Evolutionary conservation across 257 asterid species (phyloP).

Genomic region (Solanum microdontum): DNA sequence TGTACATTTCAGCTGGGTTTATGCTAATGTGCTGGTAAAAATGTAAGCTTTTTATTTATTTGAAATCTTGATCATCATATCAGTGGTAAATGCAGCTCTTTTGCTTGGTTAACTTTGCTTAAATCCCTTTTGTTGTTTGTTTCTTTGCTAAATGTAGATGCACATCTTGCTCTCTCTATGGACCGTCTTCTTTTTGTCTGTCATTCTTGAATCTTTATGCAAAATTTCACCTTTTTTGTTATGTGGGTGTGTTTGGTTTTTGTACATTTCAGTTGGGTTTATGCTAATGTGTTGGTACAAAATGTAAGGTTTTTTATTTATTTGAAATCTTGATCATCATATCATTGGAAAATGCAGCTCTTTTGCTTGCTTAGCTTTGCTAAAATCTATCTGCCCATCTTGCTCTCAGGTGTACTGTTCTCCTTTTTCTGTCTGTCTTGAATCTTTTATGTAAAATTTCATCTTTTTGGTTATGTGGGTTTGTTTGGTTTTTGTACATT

Average conservation of each 20-base stretch:
- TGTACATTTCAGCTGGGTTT: background rate
- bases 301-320: background rate
- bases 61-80: background rate
- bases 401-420: background rate
- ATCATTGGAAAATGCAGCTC: background rate
- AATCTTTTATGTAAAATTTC: background rate
- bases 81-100: background rate
- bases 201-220: background rate
- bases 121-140: background rate
- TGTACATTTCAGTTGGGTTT: background rate
- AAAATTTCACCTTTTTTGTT: background rate
- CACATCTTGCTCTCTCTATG: background rate
- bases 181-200: background rate
- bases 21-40: background rate
- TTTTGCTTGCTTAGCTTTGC: background rate
- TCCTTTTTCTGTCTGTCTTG: background rate
- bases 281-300: background rate
- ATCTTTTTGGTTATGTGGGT: background rate
- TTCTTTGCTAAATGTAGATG: background rate
- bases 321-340: background rate
- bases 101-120: background rate
- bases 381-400: background rate
- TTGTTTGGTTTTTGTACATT: background rate
- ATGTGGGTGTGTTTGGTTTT: background rate
- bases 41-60: background rate